phyloP scores from a whole-genome alignment of 805 yeast genomes.

The Saturnispora galanensis region DNA sequence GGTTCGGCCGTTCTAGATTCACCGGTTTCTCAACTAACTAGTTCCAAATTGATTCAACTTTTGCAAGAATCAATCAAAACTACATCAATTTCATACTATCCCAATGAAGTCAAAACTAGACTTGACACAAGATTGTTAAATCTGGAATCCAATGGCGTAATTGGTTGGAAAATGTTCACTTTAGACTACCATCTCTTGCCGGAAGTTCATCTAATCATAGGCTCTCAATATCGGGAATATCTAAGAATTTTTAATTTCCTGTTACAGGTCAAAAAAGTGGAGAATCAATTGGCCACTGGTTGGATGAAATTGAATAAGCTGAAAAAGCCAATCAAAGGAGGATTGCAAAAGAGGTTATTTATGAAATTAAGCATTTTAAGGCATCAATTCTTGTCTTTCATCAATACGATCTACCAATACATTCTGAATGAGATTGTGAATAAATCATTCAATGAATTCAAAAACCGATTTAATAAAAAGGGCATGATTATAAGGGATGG shows the following conservation, averaged over 20 bases:
- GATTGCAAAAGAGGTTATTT: conserved; percentile 11
- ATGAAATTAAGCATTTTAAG: conserved; percentile 29
- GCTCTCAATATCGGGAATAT: conserved; percentile 48
- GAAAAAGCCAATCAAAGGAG: conserved; percentile 17
- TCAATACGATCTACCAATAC: conserved; percentile 32
- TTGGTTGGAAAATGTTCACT: conserved; percentile 92
- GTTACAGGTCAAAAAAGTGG: conserved; percentile 66
- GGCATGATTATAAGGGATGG: conserved; percentile 10
- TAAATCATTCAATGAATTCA: conserved; percentile 23
- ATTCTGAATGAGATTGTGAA: conserved; percentile 41
- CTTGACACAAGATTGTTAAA: conserved; percentile 80
- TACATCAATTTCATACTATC: conserved; percentile 36
- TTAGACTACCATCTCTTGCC: conserved; percentile 54
- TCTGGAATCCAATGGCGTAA: conserved; percentile 47
- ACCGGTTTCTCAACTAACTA: conserved; percentile 53
- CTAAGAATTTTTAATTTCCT: conserved; percentile 75
- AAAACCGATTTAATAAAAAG: conserved; percentile 17
- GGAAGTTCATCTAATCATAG: conserved; percentile 48
- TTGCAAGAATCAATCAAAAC: conserved; percentile 53
- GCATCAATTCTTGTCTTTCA: conserved; percentile 32
- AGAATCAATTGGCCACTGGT: conserved; percentile 37
- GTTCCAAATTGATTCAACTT: conserved; percentile 55
- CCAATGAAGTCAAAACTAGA: conserved; percentile 35
- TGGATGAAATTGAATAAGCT: conserved; percentile 35
- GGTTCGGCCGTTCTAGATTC: conserved; percentile 45